Evolutionary conservation across 768 basidiomycete genomes (phyloP).

Genomic region (Amanita pseudoporphyria): DNA sequence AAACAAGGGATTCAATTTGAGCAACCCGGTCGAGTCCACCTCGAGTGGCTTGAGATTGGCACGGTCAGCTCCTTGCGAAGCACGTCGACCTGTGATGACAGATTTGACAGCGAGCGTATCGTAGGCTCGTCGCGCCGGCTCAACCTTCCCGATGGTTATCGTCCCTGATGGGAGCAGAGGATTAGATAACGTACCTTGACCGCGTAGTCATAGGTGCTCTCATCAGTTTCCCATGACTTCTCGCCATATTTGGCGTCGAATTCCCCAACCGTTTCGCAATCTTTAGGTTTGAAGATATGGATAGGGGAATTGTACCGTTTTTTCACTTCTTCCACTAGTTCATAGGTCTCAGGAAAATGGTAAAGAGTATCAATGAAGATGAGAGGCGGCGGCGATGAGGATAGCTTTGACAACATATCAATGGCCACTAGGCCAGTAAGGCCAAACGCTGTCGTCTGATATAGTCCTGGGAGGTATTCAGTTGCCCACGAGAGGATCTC

Average conservation of each 20-base stretch:
- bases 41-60: conserved; percentile 78
- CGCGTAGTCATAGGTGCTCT: conserved; percentile 79
- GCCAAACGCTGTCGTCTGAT: conserved; percentile 96
- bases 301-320: conserved; percentile 63
- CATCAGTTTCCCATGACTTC: conserved; percentile 81
- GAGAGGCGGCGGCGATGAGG: conserved; percentile 59
- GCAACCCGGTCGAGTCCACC: conserved; percentile 78
- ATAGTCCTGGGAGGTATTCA: conserved; percentile 65
- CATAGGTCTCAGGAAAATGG: conserved; percentile 91
- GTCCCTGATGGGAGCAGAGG: background rate
- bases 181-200: conserved; percentile 60
- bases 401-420: conserved; percentile 89
- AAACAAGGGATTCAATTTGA: too few relatives aligned
- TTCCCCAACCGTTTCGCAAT: conserved; percentile 52
- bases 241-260: conserved; percentile 78
- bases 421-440: conserved; percentile 89
- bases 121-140: conserved; percentile 88
- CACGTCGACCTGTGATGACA: conserved; percentile 91
- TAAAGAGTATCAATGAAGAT: conserved; percentile 97
- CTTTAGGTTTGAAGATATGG: conserved; percentile 71
- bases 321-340: conserved; percentile 77
- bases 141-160: conserved; percentile 46
- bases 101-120: conserved; percentile 65
- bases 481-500: conserved; percentile 84
- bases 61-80: conserved; percentile 90